A percentile compares a stretch with the other conserved stretches of the same genome.
Conservation (phyloP, 306 rosid genomes). For the Senna tora region DNA sequence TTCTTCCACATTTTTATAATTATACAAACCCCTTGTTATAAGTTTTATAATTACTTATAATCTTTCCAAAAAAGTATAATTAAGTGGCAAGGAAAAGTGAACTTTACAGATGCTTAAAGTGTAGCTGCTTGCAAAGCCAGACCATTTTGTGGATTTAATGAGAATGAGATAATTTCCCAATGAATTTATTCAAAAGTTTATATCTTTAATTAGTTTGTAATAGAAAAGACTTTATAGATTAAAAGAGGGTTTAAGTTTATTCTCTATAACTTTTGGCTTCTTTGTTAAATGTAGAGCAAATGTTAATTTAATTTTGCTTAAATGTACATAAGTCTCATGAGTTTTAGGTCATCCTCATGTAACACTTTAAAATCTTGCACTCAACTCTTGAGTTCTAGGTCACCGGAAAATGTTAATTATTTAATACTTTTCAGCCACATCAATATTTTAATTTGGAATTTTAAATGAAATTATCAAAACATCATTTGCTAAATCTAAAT, state of each 20-base stretch:
- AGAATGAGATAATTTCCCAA: background rate
- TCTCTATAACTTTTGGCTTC: background rate
- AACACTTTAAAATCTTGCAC: no score
- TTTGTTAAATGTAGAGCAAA: background rate
- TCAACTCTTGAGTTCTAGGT: no score
- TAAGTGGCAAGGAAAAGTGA: background rate
- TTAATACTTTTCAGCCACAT: no score
- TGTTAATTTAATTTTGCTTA: conserved; percentile 3
- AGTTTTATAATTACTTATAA: background rate
- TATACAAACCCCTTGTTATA: background rate
- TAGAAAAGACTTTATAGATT: background rate
- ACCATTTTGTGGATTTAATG: background rate
- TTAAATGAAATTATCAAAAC: no score
- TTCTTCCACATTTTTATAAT: background rate
- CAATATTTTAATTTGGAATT: no score
- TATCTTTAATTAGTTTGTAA: background rate
- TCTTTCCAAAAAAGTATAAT: background rate
- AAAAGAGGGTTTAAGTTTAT: background rate
- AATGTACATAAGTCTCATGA: no score
- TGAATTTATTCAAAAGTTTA: background rate
- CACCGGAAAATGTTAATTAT: no score
- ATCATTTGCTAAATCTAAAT: no score
- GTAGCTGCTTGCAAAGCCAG: background rate
- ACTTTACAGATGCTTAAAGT: background rate
- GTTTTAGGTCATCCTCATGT: no score